Evolutionary conservation across 2,329 filamentous ascomycete genomes (phyloP).

Genomic region (Ophiosphaerella korrae): DNA sequence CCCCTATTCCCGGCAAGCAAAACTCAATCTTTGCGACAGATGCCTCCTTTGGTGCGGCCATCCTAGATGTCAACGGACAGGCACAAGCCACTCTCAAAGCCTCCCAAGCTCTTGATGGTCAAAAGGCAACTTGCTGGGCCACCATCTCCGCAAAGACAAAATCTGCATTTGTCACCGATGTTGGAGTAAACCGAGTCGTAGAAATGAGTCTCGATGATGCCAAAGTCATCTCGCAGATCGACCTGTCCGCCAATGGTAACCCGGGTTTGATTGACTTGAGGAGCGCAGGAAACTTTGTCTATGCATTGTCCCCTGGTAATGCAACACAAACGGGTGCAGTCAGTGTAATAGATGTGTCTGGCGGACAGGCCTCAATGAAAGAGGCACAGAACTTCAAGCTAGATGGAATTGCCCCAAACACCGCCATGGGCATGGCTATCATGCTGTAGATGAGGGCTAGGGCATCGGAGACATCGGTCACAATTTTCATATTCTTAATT

Average conservation of each 20-base stretch:
- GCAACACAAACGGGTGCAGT: conserved; percentile 46
- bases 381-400: conserved; percentile 48
- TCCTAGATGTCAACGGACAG: conserved; percentile 52
- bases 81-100: conserved; percentile 45
- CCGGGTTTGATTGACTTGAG: conserved; percentile 62
- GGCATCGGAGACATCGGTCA: too few species aligned
- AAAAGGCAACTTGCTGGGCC: conserved; percentile 64
- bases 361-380: conserved; percentile 27
- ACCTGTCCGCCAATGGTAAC: conserved; percentile 51
- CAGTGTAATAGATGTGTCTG: conserved; percentile 48
- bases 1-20: conserved; percentile 51
- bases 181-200: conserved; percentile 57
- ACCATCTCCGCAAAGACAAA: conserved; percentile 55
- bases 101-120: conserved; percentile 52
- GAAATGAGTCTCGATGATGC: conserved; percentile 61
- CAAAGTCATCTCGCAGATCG: conserved; percentile 51
- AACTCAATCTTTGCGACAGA: conserved; percentile 60
- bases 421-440: conserved; percentile 46
- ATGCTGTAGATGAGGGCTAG: conserved; percentile 12
- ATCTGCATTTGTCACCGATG: conserved; percentile 65
- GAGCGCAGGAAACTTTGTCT: conserved; percentile 61
- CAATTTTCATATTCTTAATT: too few species aligned
- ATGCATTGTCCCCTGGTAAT: conserved; percentile 62
- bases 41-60: conserved; percentile 61
- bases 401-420: conserved; percentile 26